phyloP scores from a whole-genome alignment of 2,329 filamentous ascomycete genomes.

The Cordyceps cicadae region DNA sequence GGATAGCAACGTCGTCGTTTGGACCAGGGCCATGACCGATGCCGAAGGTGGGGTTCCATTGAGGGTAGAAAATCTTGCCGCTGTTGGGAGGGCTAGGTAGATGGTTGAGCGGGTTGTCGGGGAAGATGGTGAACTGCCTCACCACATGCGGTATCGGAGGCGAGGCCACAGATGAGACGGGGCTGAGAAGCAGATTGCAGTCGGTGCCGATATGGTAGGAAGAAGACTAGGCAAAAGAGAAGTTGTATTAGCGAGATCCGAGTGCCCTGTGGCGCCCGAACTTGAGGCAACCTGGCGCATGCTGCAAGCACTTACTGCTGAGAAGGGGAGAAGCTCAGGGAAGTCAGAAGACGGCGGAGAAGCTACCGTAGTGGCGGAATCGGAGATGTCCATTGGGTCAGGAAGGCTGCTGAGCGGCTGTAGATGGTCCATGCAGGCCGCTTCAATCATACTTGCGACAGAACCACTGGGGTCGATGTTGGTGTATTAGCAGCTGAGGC shows the following conservation, averaged over 20 bases:
- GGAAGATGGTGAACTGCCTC: constrained; percentile 32
- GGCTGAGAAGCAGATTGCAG: constrained; percentile 42
- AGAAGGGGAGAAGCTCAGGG: constrained; percentile 4
- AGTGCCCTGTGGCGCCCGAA: not conserved
- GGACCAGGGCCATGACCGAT: constrained; percentile 17
- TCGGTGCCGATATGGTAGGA: constrained; percentile 26
- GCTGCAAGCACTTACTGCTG: not conserved
- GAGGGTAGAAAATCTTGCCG: constrained; percentile 34
- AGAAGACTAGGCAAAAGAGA: constrained; percentile 16
- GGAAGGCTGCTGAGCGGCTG: not conserved
- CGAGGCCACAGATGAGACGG: constrained; percentile 40
- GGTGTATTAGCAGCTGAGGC: not conserved
- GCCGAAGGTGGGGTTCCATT: constrained; percentile 34
- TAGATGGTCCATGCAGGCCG: not conserved
- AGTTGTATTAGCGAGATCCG: not conserved
- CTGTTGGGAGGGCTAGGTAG: constrained; percentile 41
- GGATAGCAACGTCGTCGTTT: constrained; percentile 28
- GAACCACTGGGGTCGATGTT: not conserved
- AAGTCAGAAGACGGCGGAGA: constrained; percentile 2
- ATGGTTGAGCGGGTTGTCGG: constrained; percentile 29
- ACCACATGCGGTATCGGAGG: constrained; percentile 37
- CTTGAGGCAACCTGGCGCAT: not conserved
- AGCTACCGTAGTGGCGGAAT: not conserved
- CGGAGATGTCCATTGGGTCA: constrained; percentile 1
- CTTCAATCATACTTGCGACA: not conserved